Percentiles rank a stretch among this genome's conserved stretches.
Conservation (phyloP, 169 alveolate genomes). For the Fabrea salina region DNA sequence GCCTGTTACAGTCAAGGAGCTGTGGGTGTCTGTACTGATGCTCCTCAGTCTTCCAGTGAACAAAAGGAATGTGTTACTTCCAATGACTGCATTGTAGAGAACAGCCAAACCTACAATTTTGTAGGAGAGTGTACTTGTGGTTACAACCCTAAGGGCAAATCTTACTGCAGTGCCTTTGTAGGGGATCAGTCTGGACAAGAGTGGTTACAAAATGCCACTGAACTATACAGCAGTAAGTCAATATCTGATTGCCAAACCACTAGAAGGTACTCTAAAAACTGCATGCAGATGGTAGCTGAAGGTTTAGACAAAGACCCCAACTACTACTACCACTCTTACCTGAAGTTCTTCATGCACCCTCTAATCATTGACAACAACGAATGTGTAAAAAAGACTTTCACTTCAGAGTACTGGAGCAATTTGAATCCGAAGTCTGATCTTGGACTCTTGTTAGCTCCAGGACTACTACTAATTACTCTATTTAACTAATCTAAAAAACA, state of each 20-base stretch:
- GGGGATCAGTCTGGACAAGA: slow-evolving; percentile 29
- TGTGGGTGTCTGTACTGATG: not conserved
- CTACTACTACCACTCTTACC: too few relatives aligned
- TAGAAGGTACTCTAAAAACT: not conserved
- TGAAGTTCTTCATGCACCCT: too few relatives aligned
- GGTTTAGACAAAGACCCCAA: not conserved
- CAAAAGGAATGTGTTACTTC: not conserved
- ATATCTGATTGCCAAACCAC: not conserved
- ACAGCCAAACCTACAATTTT: not conserved
- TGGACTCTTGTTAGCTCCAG: too few relatives aligned
- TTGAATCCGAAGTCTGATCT: too few relatives aligned
- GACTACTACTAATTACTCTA: too few relatives aligned
- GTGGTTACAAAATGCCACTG: not conserved
- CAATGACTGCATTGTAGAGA: not conserved
- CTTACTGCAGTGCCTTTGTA: not conserved
- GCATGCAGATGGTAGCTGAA: not conserved
- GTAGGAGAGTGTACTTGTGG: slow-evolving; percentile 26
- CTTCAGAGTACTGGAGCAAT: too few relatives aligned
- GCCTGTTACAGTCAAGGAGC: slow-evolving; percentile 2
- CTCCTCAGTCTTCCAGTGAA: slow-evolving; percentile 13
- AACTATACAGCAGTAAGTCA: not conserved
- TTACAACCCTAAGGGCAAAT: not conserved
- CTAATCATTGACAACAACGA: too few relatives aligned
- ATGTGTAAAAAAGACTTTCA: too few relatives aligned
- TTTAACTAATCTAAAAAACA: not conserved